phyloP scores from a whole-genome alignment of 352 stramenopile species.

The Plasmopara muralis region DNA sequence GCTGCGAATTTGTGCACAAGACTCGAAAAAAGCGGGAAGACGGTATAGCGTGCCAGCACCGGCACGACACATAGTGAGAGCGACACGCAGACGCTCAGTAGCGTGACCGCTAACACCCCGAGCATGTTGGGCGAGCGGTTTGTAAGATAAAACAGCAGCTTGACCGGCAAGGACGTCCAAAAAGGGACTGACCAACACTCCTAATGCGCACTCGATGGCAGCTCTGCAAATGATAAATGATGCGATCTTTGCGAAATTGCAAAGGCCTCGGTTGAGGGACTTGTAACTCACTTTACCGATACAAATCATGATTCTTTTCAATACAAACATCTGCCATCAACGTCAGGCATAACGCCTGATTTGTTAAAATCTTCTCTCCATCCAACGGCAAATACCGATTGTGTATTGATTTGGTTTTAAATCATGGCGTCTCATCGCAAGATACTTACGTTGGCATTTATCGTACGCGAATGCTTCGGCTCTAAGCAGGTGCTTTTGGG shows the following conservation, averaged over 20 bases:
- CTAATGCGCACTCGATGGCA: conserved; percentile 6
- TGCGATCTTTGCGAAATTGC: not conserved
- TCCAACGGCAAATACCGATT: not conserved
- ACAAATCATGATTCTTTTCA: not conserved
- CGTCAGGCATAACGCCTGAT: no score
- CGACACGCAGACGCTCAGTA: conserved; percentile 48
- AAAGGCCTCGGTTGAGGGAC: conserved; percentile 2
- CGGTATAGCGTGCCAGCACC: conserved; percentile 40
- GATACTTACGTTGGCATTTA: conserved; percentile 45
- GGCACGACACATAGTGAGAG: conserved; percentile 62
- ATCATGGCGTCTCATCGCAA: conserved; percentile 18
- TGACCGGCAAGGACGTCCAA: conserved; percentile 7
- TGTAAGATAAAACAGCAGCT: conserved; percentile 26
- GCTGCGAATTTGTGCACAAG: conserved; percentile 49
- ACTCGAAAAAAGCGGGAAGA: conserved; percentile 51
- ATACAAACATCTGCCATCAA: not conserved
- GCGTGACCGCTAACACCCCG: conserved; percentile 38
- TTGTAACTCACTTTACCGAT: not conserved
- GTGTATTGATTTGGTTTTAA: not conserved
- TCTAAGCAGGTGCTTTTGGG: conserved; percentile 56
- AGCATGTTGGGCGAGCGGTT: conserved; percentile 33
- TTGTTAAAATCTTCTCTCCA: not conserved
- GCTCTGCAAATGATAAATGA: conserved; percentile 13
- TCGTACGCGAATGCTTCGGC: conserved; percentile 27
- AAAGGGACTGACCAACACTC: conserved; percentile 15